Percentiles rank a stretch among this genome's conserved stretches.
These are phyloP conservation scores for Panaeolus papilionaceus DNA, from an alignment of 768 basidiomycete species.

Conservation along the genomic window DNA sequence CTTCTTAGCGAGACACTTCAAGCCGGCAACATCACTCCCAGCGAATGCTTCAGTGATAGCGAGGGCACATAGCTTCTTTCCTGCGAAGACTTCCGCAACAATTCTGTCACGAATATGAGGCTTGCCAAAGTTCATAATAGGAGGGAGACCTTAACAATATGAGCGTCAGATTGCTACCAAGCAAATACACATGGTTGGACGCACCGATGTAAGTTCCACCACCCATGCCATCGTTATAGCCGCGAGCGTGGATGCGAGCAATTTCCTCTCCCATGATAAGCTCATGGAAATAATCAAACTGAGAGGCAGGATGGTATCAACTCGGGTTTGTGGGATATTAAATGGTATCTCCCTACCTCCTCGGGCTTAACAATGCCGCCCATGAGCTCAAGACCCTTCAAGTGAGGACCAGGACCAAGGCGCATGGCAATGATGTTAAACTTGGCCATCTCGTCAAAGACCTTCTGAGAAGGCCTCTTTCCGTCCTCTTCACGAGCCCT, in stretches of 20 bases:
- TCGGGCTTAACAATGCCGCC: conserved; percentile 83
- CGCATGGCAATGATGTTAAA: conserved; percentile 89
- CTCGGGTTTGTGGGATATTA: conserved; percentile 7
- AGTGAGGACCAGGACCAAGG: conserved; percentile 90
- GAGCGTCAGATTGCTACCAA: background rate
- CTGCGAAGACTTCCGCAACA: conserved; percentile 59
- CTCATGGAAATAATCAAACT: conserved; percentile 93
- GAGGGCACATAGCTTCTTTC: conserved; percentile 75
- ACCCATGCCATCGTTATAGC: conserved; percentile 77
- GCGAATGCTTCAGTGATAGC: conserved; percentile 91
- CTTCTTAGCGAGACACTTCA: conserved; percentile 73
- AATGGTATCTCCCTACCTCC: conserved; percentile 49
- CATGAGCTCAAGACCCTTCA: conserved; percentile 75
- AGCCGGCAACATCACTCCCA: conserved; percentile 73
- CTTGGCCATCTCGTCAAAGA: conserved; percentile 80
- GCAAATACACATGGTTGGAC: conserved; percentile 13
- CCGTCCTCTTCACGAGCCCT: conserved; percentile 83
- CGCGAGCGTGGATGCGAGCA: conserved; percentile 71
- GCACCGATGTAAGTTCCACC: conserved; percentile 42
- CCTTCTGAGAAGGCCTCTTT: conserved; percentile 80
- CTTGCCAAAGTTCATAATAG: conserved; percentile 80
- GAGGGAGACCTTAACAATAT: conserved; percentile 61
- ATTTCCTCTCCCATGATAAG: conserved; percentile 65
- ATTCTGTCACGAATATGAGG: conserved; percentile 67
- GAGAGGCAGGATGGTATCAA: conserved; percentile 25